Evolutionary conservation across 1,284 basidiomycete genomes (phyloP).

Genomic region (Hemileia vastatrix): DNA sequence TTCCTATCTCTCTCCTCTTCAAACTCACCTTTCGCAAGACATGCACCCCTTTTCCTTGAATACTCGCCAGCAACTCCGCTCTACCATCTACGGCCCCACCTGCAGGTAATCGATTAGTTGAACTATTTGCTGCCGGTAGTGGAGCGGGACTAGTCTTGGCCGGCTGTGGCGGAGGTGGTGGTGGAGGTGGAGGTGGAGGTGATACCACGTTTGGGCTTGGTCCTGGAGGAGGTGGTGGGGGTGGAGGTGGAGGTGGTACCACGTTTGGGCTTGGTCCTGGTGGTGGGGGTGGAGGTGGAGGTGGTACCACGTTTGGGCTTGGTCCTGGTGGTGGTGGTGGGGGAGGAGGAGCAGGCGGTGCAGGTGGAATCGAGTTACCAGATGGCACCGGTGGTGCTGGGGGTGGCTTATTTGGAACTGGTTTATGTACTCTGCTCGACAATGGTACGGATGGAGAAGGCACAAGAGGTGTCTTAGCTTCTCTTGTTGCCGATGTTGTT

Average conservation of each 20-base stretch:
- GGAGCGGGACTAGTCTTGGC: constrained; percentile 35
- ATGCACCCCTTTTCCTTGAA: constrained; percentile 61
- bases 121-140: constrained; percentile 33
- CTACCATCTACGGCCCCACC: constrained; percentile 2
- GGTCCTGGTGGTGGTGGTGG: constrained; percentile 45
- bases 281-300: too few species aligned
- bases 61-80: constrained; percentile 56
- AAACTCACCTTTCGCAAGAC: constrained; percentile 60
- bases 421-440: neutral
- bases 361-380: too few species aligned
- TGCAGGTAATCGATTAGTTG: neutral
- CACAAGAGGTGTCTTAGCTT: constrained; percentile 1
- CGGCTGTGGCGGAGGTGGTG: constrained; percentile 36
- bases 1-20: too few species aligned
- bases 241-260: neutral
- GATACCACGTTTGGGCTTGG: constrained; percentile 36
- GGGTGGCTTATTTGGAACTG: neutral
- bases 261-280: neutral
- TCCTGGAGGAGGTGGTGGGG: neutral
- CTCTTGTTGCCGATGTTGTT: too few species aligned
- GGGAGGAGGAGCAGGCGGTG: too few species aligned
- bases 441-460: constrained; percentile 2
- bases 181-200: constrained; percentile 34
- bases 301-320: constrained; percentile 30
- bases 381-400: constrained; percentile 3